A percentile compares a stretch with the other conserved stretches of the same genome.
Evolutionary conservation across 2,329 filamentous ascomycete species (phyloP).

Genomic region (Curvularia eragrostidis): DNA sequence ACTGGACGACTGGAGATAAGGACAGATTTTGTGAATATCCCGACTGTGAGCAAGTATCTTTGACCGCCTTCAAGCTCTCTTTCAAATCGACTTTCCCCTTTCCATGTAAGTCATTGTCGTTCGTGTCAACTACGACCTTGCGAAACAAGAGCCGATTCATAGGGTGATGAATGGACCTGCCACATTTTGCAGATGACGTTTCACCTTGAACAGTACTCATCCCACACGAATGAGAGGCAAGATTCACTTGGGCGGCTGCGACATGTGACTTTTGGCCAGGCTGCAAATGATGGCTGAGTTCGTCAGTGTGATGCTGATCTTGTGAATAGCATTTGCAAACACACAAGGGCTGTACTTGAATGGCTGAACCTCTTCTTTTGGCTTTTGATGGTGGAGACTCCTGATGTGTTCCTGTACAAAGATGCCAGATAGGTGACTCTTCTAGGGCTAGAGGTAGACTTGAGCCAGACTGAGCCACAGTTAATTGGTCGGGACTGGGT

Average conservation of each 20-base stretch:
- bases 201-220: neutral
- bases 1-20: neutral
- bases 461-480: neutral
- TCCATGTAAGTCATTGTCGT: neutral
- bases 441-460: slow-evolving; percentile 1
- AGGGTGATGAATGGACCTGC: neutral
- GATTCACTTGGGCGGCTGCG: neutral
- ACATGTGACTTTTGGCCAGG: neutral
- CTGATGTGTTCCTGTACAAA: neutral
- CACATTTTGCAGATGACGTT: neutral
- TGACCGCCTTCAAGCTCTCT: slow-evolving; percentile 8
- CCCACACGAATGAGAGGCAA: neutral
- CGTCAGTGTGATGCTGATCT: neutral
- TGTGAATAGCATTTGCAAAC: neutral
- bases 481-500: slow-evolving; percentile 4
- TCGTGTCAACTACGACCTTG: neutral
- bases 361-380: too few relatives aligned
- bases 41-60: slow-evolving; percentile 3
- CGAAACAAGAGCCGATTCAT: neutral
- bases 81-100: neutral
- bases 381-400: neutral
- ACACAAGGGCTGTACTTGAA: neutral
- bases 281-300: neutral
- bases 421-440: neutral
- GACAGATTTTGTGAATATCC: neutral